Percentiles rank a stretch among this genome's conserved stretches.
phyloP scores from a whole-genome alignment of 2,329 filamentous ascomycete genomes.

The Aspergillus sojae region DNA sequence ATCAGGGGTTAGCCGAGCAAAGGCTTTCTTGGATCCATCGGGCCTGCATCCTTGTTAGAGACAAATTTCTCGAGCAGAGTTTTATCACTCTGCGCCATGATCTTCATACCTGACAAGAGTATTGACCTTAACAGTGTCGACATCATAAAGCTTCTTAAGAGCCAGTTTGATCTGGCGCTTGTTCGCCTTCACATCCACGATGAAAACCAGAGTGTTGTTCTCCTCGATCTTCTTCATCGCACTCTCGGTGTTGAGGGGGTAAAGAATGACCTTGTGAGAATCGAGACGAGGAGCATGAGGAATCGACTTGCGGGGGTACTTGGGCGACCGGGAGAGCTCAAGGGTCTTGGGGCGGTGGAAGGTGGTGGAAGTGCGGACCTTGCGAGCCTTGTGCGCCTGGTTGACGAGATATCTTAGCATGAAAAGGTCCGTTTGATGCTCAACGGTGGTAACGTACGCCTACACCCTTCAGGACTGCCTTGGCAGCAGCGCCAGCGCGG shows the following conservation, averaged over 20 bases:
- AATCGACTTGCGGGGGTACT: slow-evolving; percentile 96
- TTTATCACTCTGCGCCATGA: neutral
- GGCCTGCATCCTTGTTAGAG: slow-evolving; percentile 59
- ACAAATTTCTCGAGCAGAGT: neutral
- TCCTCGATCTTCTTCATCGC: slow-evolving; percentile 99
- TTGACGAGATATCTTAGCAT: slow-evolving; percentile 20
- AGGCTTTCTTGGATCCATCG: slow-evolving; percentile 98
- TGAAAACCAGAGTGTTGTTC: slow-evolving; percentile 99
- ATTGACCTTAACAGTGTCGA: slow-evolving; percentile 98
- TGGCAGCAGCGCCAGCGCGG: slow-evolving; percentile 90
- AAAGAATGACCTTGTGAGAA: slow-evolving; percentile 95
- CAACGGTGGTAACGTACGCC: slow-evolving; percentile 68
- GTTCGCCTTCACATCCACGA: slow-evolving; percentile 96
- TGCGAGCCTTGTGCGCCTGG: slow-evolving; percentile 83
- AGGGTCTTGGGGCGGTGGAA: slow-evolving; percentile 99
- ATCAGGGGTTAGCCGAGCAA: slow-evolving; percentile 90
- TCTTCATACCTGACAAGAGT: slow-evolving; percentile 82
- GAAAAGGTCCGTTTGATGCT: neutral
- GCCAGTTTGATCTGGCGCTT: slow-evolving; percentile 99
- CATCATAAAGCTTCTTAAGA: slow-evolving; percentile 99
- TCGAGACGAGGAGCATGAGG: slow-evolving; percentile 88
- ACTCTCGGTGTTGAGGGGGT: slow-evolving; percentile 99
- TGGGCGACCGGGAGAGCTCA: slow-evolving; percentile 83
- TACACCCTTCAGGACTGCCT: slow-evolving; percentile 95
- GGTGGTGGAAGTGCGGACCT: slow-evolving; percentile 87